Evolutionary conservation across 2,329 filamentous ascomycete genomes (phyloP).

Genomic region (Thelonectria rubi): DNA sequence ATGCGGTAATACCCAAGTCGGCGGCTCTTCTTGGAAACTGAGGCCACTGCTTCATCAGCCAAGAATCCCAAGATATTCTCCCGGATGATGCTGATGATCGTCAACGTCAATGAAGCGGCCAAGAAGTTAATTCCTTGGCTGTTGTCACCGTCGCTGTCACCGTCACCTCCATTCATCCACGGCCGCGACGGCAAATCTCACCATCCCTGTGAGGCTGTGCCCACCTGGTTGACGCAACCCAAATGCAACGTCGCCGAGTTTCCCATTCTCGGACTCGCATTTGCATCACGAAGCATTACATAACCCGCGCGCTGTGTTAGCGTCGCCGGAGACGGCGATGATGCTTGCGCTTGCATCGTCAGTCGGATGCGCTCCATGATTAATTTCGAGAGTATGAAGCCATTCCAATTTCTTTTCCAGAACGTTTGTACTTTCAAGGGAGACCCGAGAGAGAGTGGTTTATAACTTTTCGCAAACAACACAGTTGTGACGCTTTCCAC

Average conservation of each 20-base stretch:
- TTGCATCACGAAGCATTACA: slow-evolving; percentile 2
- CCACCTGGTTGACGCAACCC: slow-evolving; percentile 8
- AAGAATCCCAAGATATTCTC: not conserved
- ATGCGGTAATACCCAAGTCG: no score
- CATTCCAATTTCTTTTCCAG: no score
- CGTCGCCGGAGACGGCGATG: not conserved
- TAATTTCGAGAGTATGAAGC: not conserved
- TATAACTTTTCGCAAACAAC: no score
- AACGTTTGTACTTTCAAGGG: no score
- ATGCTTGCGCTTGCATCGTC: not conserved
- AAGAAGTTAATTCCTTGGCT: slow-evolving; percentile 18
- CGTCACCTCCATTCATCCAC: not conserved
- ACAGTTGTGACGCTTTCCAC: no score
- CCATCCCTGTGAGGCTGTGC: slow-evolving; percentile 13
- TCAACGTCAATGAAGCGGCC: slow-evolving; percentile 13
- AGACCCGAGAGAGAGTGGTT: no score
- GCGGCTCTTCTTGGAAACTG: not conserved
- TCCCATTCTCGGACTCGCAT: not conserved
- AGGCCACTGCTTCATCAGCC: not conserved
- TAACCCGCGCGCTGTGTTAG: not conserved
- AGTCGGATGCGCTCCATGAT: not conserved
- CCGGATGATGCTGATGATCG: slow-evolving; percentile 7
- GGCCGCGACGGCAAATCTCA: not conserved
- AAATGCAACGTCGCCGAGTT: slow-evolving; percentile 9
- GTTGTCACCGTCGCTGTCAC: not conserved